These are phyloP conservation scores for Lathyrus sativus DNA, from an alignment of 306 rosid genomes.

Conservation along the genomic window DNA sequence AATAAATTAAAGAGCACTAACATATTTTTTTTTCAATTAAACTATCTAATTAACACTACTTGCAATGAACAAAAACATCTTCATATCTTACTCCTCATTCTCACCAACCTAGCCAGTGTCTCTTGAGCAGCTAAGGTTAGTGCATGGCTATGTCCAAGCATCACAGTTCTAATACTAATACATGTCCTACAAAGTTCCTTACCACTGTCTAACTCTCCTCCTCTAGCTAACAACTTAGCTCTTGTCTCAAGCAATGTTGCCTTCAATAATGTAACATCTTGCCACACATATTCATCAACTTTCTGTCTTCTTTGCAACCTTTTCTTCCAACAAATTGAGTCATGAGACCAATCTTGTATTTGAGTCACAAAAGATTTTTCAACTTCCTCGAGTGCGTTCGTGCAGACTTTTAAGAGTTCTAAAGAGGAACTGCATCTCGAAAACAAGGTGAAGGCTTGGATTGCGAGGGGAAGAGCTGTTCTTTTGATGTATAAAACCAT, in stretches of 20 bases:
- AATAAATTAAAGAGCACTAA: no score
- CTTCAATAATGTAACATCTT: slow-evolving; percentile 79
- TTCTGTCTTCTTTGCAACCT: slow-evolving; percentile 62
- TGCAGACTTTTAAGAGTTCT: slow-evolving; percentile 82
- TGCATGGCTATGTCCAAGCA: slow-evolving; percentile 86
- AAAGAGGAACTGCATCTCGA: slow-evolving; percentile 82
- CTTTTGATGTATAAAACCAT: slow-evolving; percentile 71
- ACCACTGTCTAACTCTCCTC: slow-evolving; percentile 72
- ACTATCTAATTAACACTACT: no score
- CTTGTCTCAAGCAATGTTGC: slow-evolving; percentile 85
- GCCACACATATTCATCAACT: slow-evolving; percentile 90
- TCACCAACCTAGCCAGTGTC: slow-evolving; percentile 76
- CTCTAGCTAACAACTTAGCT: slow-evolving; percentile 75
- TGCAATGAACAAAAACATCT: no score
- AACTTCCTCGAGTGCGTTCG: slow-evolving; percentile 82
- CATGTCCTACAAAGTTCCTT: slow-evolving; percentile 86
- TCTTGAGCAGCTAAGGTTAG: slow-evolving; percentile 87
- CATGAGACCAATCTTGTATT: slow-evolving; percentile 81
- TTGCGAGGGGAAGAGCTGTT: slow-evolving; percentile 84
- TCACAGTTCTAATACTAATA: slow-evolving; percentile 83
- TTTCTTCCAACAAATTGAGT: slow-evolving; percentile 79
- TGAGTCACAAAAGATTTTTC: slow-evolving; percentile 88
- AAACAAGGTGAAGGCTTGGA: slow-evolving; percentile 72
- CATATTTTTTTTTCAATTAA: no score
- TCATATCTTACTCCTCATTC: slow-evolving; percentile 79